Base-by-base conservation (phyloP, 2,329 filamentous ascomycete species). In the Rhynchosporium agropyri region DNA sequence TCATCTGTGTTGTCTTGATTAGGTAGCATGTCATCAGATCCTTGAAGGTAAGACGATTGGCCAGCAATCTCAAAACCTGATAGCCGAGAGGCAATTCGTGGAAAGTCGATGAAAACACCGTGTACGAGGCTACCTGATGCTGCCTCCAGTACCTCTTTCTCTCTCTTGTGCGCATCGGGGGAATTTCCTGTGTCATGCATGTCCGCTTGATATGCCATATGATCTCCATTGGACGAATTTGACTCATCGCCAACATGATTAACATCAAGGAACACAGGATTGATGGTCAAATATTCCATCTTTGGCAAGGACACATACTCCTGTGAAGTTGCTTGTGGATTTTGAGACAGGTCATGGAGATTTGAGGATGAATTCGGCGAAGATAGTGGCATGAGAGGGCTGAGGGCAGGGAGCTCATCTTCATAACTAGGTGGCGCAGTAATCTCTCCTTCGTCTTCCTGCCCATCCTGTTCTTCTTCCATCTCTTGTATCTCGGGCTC, bases 141-240 rank as follows among this genome's bases (percentile, higher is more conserved):
- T 51, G 51, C 58, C 15, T 20, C 38, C 29, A 38, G 33, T 2
- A 20, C 38, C 9, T 60, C 58, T 20, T 60, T 60, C 38, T 51
- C 58, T 36, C 26, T 26, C 48, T 33, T 53, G 12, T 20, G 36
- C n/a, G 45, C 13, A 15, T 50, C 46, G n/a, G 58, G 20, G 7
- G 26, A 4, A 9, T 60, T 49, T 51, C 36, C 46, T 31, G 58
- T 51, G 10, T 49, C 58, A 15, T 20, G 58, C 26, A 38, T 38
- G 46, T 60, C 58, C 58, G 36, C 53, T n/a, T 60, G 58, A 53
- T 60, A 60, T 51, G 48, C 58, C 58, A 60, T 53, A 28, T 53
- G 58, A 46, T 60, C 58, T 26, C 46, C 48, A 15, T 60, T 60
- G 2, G 58, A 43, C 8, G 58, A 60, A 8, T 51, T 60, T 28